These are phyloP conservation scores for Aspergillus campestris DNA, from an alignment of 495 filamentous ascomycete species.

Conservation along the genomic window DNA sequence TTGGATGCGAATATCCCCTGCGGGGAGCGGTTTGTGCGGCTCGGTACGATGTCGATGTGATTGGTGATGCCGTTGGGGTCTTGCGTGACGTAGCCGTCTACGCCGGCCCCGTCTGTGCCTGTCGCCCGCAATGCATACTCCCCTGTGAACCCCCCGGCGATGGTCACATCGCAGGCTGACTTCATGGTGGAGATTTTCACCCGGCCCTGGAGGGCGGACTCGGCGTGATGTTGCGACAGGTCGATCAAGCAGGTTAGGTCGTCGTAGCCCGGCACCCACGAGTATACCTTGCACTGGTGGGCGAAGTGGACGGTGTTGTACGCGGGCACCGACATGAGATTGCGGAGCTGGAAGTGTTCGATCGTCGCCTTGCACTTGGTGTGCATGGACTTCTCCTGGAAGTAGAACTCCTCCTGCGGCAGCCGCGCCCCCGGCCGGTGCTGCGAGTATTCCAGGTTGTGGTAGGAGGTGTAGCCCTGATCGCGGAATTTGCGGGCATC, in stretches of 20 bases:
- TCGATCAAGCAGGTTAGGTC: slow-evolving; percentile 51
- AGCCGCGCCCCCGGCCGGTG: slow-evolving; percentile 18
- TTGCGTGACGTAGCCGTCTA: slow-evolving; percentile 58
- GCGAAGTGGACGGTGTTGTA: slow-evolving; percentile 75
- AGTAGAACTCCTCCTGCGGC: slow-evolving; percentile 39
- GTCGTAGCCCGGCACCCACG: slow-evolving; percentile 33
- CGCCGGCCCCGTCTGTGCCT: slow-evolving; percentile 31
- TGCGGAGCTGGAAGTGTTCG: slow-evolving; percentile 84
- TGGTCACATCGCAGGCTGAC: slow-evolving; percentile 55
- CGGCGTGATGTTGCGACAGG: slow-evolving; percentile 40
- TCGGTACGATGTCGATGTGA: slow-evolving; percentile 64
- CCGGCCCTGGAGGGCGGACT: slow-evolving; percentile 29
- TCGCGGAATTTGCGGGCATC: slow-evolving; percentile 53
- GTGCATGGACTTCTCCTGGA: slow-evolving; percentile 64
- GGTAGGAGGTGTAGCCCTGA: slow-evolving; percentile 37
- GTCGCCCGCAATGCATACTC: slow-evolving; percentile 64
- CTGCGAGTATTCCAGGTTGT: slow-evolving; percentile 30
- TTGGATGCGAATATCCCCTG: slow-evolving; percentile 77
- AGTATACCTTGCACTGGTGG: slow-evolving; percentile 45
- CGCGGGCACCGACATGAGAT: slow-evolving; percentile 65
- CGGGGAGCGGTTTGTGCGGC: slow-evolving; percentile 52
- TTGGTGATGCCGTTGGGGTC: slow-evolving; percentile 75
- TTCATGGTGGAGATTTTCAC: slow-evolving; percentile 65
- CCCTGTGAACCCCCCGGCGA: slow-evolving; percentile 74
- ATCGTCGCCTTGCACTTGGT: slow-evolving; percentile 54